Percentiles rank a stretch among this genome's conserved stretches.
These are phyloP conservation scores for Aspergillus fumigatus DNA, from an alignment of 2,329 filamentous ascomycete species.

Conservation along the genomic window DNA sequence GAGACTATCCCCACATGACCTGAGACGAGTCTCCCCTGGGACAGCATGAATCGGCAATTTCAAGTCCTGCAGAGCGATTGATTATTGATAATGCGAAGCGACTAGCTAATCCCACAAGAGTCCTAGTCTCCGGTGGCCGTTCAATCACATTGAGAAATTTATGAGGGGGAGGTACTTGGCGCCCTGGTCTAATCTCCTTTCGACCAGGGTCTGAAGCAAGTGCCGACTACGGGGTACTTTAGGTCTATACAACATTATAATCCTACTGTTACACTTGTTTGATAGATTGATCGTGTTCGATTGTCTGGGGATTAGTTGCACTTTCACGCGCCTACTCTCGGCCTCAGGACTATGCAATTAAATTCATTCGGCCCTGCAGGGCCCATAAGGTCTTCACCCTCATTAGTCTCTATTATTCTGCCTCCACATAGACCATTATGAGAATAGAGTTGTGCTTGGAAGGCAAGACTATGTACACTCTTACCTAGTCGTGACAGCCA, in stretches of 20 bases:
- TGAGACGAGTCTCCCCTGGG: neutral
- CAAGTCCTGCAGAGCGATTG: neutral
- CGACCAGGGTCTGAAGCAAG: neutral
- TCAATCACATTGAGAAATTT: neutral
- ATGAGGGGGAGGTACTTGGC: neutral
- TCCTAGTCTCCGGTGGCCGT: neutral
- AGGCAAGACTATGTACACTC: no score
- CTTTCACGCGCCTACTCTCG: neutral
- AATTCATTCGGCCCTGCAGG: no score
- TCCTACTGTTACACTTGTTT: constrained; percentile 4
- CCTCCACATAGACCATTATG: no score
- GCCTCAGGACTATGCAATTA: no score
- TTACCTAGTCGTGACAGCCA: no score
- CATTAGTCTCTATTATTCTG: neutral
- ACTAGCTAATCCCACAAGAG: neutral
- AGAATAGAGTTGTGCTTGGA: no score
- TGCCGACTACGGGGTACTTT: neutral
- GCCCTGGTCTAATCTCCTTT: neutral
- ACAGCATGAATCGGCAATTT: neutral
- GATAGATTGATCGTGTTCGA: neutral
- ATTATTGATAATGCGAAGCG: neutral
- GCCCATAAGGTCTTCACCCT: no score
- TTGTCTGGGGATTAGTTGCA: neutral
- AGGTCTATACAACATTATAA: neutral
- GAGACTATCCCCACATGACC: neutral